Evolutionary conservation across 1,284 basidiomycete species (phyloP), one percentile per base, ranked within the genome.

Genomic region (Ganoderma lucidum): DNA sequence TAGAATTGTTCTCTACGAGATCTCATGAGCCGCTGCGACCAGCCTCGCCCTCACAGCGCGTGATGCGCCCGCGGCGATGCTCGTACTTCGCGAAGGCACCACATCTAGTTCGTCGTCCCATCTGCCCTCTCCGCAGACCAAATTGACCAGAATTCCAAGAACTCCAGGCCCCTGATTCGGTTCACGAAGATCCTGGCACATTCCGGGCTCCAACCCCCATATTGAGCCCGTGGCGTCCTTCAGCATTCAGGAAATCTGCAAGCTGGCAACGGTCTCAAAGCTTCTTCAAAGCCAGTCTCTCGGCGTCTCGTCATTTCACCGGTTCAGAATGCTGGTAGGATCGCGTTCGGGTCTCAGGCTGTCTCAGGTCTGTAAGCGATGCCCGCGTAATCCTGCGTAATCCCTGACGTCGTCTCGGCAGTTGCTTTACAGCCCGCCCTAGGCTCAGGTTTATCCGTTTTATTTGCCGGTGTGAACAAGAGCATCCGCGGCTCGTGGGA

Each of bases 31-130:
- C 23, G 48, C 44, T 66, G 64, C 56, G 64, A 65, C 64, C 56
- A 45, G 17, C 14, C 30, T 58, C 12, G n/a, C 63, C 39, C 12
- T 37, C 53, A 23, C 64, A 61, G 64, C 64, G 64, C 39, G n/a
- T 65, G 64, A 65, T 65, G 64, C 64, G 64, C 64, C 64, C 64
- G 35, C 41, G 28, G 58, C 64, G 64, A 65, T 61, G 64, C 64
- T 17, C 35, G 37, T 6, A 12, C 39, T 41, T 61, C 59, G 59
- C 59, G 59, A 61, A 61, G 58, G 58, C 19, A 28, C 59, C 39
- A 42, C 23, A n/a, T 30, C 23, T 12, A 12, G 37, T 61, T 41
- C 39, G 39, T 42, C 39, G 41, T 12, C 12, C 37, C 15, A 42
- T n/a, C 35, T 59, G 30, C 56, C 19, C 6, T 23, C 35, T 39